Base-by-base conservation (phyloP, 164 flowering plant genomes). In the Vitis cinerea region DNA sequence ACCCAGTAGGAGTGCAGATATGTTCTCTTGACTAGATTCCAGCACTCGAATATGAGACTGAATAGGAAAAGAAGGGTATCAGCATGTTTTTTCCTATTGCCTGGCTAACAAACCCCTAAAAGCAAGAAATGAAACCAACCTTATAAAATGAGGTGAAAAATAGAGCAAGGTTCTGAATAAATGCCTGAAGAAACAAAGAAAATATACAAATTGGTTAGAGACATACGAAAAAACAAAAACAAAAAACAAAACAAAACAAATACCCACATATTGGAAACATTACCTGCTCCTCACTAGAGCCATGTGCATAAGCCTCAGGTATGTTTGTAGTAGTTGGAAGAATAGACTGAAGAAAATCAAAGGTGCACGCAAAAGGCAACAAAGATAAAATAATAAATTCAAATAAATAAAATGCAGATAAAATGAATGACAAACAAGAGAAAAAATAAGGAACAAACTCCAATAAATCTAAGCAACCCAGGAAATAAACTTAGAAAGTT, bases 101-200 rank as follows among this genome's bases (percentile, higher is more conserved):
- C 15, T 14, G 56, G 5, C 27, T 37, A 37, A 37, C 27, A 37
- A 37, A 37, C 44, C 44, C 44, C 23, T 19, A 0, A n/a, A 53
- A 48, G 8, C 27, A 27, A 58, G 17, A 49, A 31, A 59, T 37
- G 37, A 61, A 60, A 59, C 80, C 83, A 79, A 52, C 99, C 99
- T 93, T 93, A 71, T 58, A 95, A 75, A 95, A 93, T 63, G 99
- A 88, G 50, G 99, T 91, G 80, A 95, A 95, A 74, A 95, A 95
- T 56, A 95, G 80, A 2, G 98, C 99, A 76, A 95, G 70, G 61
- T 95, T 95, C 80, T 95, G 99, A 72, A 93, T 91, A 71, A 95
- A 95, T 70, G 95, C 97, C 99, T 95, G 90, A 37, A 80, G 29
- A 53, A 75, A 72, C 0, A 16, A 48, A 54, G 16, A 68, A 23